These are phyloP conservation scores for Podaxis carcinomalis DNA, from an alignment of 768 basidiomycete genomes.

Conservation along the genomic window DNA sequence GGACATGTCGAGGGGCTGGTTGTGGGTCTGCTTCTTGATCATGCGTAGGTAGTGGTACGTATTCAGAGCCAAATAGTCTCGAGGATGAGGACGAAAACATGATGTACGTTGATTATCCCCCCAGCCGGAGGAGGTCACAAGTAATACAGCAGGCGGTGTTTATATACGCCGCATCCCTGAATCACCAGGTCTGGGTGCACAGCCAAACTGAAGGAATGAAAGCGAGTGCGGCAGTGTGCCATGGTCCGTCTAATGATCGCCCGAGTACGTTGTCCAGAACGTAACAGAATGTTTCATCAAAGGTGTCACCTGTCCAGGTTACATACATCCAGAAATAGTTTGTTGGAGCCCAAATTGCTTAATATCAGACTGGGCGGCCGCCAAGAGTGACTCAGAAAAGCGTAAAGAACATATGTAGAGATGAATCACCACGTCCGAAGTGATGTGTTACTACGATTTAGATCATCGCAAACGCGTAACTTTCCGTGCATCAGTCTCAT, in stretches of 20 bases:
- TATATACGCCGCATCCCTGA: not conserved
- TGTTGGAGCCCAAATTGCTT: too few relatives aligned
- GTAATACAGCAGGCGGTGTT: not conserved
- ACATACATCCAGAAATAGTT: too few relatives aligned
- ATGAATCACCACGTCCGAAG: too few relatives aligned
- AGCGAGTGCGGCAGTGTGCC: not conserved
- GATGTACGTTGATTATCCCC: not conserved
- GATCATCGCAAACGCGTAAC: too few relatives aligned
- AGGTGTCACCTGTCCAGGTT: not conserved
- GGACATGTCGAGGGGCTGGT: not conserved
- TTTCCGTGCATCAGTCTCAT: too few relatives aligned
- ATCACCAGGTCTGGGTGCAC: not conserved
- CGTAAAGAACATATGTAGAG: too few relatives aligned
- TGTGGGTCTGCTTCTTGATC: not conserved
- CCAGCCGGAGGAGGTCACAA: not conserved
- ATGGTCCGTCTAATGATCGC: too few relatives aligned
- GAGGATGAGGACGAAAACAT: not conserved
- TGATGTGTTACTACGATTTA: too few relatives aligned
- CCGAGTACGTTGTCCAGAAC: too few relatives aligned
- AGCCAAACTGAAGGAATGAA: not conserved
- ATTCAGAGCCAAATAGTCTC: not conserved
- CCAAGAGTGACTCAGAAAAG: too few relatives aligned
- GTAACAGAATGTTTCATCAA: not conserved
- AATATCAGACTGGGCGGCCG: too few relatives aligned
- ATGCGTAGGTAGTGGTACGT: not conserved